Conservation (phyloP, 2,329 filamentous ascomycete genomes). For the Penicillium aurantiogriseum region DNA sequence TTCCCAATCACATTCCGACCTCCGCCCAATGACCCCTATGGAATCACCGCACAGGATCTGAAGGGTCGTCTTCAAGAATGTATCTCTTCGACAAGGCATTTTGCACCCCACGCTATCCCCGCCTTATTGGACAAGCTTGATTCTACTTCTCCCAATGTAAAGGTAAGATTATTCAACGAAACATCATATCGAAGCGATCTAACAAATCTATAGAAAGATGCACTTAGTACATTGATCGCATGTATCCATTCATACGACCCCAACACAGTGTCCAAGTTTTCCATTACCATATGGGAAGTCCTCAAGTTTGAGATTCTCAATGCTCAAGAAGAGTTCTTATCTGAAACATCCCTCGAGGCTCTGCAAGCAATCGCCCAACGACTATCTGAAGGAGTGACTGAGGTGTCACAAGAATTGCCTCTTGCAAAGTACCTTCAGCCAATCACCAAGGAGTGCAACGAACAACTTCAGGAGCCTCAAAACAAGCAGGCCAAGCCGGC, state of each 20-base stretch:
- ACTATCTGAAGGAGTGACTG: slow-evolving; percentile 48
- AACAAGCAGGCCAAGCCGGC: slow-evolving; percentile 67
- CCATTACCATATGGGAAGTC: slow-evolving; percentile 65
- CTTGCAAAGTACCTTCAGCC: slow-evolving; percentile 58
- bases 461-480: slow-evolving; percentile 66
- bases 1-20: slow-evolving; percentile 71
- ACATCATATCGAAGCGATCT: slow-evolving; percentile 13
- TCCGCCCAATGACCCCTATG: slow-evolving; percentile 67
- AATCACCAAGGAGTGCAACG: slow-evolving; percentile 65
- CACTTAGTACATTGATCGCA: slow-evolving; percentile 60
- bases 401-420: slow-evolving; percentile 42
- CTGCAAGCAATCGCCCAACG: slow-evolving; percentile 56
- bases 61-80: slow-evolving; percentile 64
- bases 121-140: slow-evolving; percentile 67
- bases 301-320: slow-evolving; percentile 69
- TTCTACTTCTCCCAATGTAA: slow-evolving; percentile 66
- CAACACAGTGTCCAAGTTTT: slow-evolving; percentile 60
- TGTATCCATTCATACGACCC: slow-evolving; percentile 61
- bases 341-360: slow-evolving; percentile 57
- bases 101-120: slow-evolving; percentile 67
- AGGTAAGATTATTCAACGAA: slow-evolving; percentile 43
- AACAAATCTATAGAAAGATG: slow-evolving; percentile 53
- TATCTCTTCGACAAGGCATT: slow-evolving; percentile 60
- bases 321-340: slow-evolving; percentile 64
- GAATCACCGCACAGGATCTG: slow-evolving; percentile 66